Conservation (phyloP, 768 basidiomycete species). For the Rhodotorula kratochvilovae region DNA sequence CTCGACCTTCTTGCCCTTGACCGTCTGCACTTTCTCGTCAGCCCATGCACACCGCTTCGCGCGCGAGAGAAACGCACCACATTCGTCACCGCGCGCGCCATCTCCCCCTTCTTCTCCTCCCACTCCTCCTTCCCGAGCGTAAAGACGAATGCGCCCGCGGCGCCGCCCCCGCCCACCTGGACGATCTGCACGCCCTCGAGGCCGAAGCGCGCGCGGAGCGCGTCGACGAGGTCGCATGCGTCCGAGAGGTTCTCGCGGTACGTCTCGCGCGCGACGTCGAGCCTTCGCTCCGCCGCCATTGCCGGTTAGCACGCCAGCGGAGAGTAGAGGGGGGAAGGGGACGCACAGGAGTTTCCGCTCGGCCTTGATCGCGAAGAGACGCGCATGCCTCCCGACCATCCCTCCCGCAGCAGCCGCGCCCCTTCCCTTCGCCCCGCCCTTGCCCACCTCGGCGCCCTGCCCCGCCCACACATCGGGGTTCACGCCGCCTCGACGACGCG, state of each 20-base stretch:
- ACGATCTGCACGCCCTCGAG: constrained; percentile 33
- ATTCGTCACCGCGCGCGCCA: constrained; percentile 25
- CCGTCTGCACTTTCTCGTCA: constrained; percentile 4
- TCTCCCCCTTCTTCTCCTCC: constrained; percentile 23
- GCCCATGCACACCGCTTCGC: neutral
- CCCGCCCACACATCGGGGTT: constrained; percentile 55
- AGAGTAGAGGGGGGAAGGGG: no score
- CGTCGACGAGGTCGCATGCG: constrained; percentile 61
- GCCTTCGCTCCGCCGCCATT: no score
- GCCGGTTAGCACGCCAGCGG: no score
- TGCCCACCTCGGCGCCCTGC: constrained; percentile 41
- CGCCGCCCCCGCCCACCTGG: constrained; percentile 13
- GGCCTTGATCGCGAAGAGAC: constrained; percentile 78
- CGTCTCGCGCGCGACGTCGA: constrained; percentile 92
- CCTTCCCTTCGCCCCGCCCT: constrained; percentile 1
- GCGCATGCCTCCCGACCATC: constrained; percentile 57
- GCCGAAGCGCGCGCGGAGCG: constrained; percentile 21
- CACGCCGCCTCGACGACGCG: constrained; percentile 58
- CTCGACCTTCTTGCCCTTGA: constrained; percentile 41
- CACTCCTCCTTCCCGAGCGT: constrained; percentile 23
- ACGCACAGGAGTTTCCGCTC: constrained; percentile 27
- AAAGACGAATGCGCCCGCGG: constrained; percentile 39
- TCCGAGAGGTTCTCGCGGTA: constrained; percentile 90
- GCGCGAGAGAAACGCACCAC: constrained; percentile 14
- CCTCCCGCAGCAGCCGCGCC: neutral